Conservation (phyloP, 1,284 basidiomycete genomes). For the Ceratobasidium sp. region DNA sequence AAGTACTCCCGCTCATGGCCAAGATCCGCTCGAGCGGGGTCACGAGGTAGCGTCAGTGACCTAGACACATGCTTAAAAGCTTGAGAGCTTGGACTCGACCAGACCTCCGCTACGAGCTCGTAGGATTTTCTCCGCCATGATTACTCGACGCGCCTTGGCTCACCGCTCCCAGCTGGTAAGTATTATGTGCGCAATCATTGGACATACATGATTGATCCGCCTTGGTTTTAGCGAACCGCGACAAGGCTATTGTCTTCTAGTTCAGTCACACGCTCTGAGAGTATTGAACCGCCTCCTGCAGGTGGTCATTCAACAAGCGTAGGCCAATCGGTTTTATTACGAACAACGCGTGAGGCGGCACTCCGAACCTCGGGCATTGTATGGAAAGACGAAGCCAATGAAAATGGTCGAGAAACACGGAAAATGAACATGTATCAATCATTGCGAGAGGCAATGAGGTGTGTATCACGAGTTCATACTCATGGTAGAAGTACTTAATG, state of each 20-base stretch:
- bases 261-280: neutral
- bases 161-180: conserved; percentile 6
- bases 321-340: conserved; percentile 67
- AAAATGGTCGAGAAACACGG: conserved; percentile 73
- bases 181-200: neutral
- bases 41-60: conserved; percentile 17
- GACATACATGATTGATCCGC: neutral
- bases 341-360: conserved; percentile 67
- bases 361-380: conserved; percentile 72
- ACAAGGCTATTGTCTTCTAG: conserved; percentile 4
- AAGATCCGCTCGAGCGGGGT: conserved; percentile 30
- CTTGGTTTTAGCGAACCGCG: neutral
- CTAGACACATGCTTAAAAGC: neutral
- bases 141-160: conserved; percentile 11
- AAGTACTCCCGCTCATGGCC: conserved; percentile 19
- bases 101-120: conserved; percentile 4
- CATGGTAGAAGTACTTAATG: conserved; percentile 5
- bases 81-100: neutral
- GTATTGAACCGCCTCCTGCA: conserved; percentile 65
- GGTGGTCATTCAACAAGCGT: conserved; percentile 74
- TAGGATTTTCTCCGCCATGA: conserved; percentile 8
- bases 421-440: conserved; percentile 93
- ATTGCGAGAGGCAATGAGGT: conserved; percentile 87
- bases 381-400: conserved; percentile 67
- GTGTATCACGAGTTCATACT: conserved; percentile 40